Conservation (phyloP, 2,329 filamentous ascomycete species). For the Penicillium sp. region DNA sequence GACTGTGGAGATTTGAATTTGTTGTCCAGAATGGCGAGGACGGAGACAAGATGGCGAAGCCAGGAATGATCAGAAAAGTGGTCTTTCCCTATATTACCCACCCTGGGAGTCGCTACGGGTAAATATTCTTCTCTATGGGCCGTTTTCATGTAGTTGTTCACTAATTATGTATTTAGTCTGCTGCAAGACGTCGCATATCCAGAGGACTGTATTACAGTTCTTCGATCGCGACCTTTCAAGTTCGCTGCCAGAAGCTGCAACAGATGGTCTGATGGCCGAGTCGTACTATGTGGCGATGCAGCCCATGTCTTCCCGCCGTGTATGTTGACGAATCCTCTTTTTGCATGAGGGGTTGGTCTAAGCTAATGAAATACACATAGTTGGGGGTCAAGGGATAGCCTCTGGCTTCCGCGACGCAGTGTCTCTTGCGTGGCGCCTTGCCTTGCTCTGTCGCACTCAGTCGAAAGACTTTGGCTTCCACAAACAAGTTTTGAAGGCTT, state of each 20-base stretch:
- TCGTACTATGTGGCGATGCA: conserved; percentile 55
- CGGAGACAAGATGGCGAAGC: conserved; percentile 32
- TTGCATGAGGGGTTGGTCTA: background rate
- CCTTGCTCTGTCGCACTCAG: conserved; percentile 33
- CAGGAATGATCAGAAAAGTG: conserved; percentile 29
- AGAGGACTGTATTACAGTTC: conserved; percentile 53
- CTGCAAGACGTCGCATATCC: conserved; percentile 44
- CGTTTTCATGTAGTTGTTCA: background rate
- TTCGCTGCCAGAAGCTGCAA: conserved; percentile 56
- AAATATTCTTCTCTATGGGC: conserved; percentile 1
- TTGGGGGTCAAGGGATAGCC: conserved; percentile 51
- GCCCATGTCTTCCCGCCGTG: conserved; percentile 60
- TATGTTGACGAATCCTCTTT: conserved; percentile 26
- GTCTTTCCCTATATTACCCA: conserved; percentile 36
- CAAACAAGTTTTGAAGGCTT: conserved; percentile 36
- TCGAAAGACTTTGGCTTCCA: conserved; percentile 21
- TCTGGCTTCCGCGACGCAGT: conserved; percentile 49
- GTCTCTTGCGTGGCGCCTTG: conserved; percentile 46
- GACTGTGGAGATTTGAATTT: conserved; percentile 53
- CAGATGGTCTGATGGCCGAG: conserved; percentile 50
- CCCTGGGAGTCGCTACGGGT: conserved; percentile 34
- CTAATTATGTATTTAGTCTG: conserved; percentile 20
- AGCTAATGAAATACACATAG: conserved; percentile 21
- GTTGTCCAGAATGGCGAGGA: conserved; percentile 40
- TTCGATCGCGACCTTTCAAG: conserved; percentile 53